Evolutionary conservation across 331 rosid genomes (phyloP).

Genomic region (Malus hybrid): DNA sequence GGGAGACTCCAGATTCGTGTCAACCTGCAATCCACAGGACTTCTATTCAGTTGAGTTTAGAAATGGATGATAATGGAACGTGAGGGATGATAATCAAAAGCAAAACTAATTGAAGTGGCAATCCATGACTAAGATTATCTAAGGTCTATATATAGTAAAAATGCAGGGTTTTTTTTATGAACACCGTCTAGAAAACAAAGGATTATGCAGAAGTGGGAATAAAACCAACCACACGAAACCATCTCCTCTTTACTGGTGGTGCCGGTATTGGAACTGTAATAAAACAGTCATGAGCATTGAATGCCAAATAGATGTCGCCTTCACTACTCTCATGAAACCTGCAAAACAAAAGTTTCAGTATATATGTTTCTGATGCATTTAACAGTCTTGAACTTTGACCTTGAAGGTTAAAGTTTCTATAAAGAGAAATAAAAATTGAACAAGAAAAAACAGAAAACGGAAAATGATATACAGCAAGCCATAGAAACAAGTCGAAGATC

Average conservation of each 20-base stretch:
- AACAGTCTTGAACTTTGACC: background rate
- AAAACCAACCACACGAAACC: constrained; percentile 92
- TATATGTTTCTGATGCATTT: background rate
- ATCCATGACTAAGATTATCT: background rate
- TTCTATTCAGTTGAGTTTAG: background rate
- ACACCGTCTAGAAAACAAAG: background rate
- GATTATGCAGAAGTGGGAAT: background rate
- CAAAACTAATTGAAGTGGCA: background rate
- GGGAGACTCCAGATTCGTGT: constrained; percentile 69
- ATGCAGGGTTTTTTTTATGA: constrained; percentile 4
- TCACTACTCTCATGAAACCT: constrained; percentile 76
- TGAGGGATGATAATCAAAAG: background rate
- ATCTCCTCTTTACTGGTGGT: constrained; percentile 60
- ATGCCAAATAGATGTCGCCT: constrained; percentile 81
- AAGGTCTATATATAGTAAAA: background rate
- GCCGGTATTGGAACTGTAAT: constrained; percentile 46
- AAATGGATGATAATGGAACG: background rate
- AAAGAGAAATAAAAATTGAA: background rate
- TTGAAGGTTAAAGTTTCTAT: background rate
- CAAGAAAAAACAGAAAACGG: background rate
- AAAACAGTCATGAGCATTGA: constrained; percentile 73
- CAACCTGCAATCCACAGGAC: constrained; percentile 46
- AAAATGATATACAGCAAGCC: background rate
- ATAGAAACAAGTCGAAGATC: background rate
- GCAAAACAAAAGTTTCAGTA: constrained; percentile 9